These are phyloP conservation scores for Aegle marmelos DNA, from an alignment of 345 rosid genomes.

Conservation along the genomic window DNA sequence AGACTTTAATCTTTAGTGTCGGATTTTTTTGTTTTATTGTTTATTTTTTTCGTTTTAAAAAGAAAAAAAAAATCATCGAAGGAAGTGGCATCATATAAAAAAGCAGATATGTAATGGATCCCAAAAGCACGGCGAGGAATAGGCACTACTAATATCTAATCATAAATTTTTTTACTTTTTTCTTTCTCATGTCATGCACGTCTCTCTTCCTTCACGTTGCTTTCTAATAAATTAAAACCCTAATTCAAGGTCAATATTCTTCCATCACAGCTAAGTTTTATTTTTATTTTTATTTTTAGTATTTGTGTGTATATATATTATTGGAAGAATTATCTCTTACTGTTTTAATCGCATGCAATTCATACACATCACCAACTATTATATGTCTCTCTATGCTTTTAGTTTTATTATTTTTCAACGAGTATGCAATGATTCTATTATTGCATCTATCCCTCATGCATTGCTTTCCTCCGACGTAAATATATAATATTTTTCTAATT, in stretches of 20 bases:
- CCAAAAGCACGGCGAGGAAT: constrained; percentile 41
- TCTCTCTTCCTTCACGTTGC: constrained; percentile 54
- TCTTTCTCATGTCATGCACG: constrained; percentile 56
- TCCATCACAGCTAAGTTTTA: constrained; percentile 1
- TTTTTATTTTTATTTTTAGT: too few species aligned
- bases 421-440: constrained; percentile 61
- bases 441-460: constrained; percentile 78
- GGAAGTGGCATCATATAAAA: neutral
- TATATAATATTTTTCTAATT: neutral
- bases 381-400: constrained; percentile 38
- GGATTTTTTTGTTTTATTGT: neutral
- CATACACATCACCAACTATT: constrained; percentile 21
- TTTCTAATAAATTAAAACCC: constrained; percentile 19
- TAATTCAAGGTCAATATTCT: constrained; percentile 20
- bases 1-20: constrained; percentile 23
- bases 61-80: neutral
- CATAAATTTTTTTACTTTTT: neutral
- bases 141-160: constrained; percentile 9
- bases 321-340: neutral
- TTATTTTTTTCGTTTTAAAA: too few species aligned
- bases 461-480: constrained; percentile 87
- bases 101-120: constrained; percentile 23
- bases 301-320: too few species aligned
- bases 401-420: constrained; percentile 31
- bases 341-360: constrained; percentile 33